Evolutionary conservation across 495 filamentous ascomycete species (phyloP).

Genomic region (Podospora didyma): DNA sequence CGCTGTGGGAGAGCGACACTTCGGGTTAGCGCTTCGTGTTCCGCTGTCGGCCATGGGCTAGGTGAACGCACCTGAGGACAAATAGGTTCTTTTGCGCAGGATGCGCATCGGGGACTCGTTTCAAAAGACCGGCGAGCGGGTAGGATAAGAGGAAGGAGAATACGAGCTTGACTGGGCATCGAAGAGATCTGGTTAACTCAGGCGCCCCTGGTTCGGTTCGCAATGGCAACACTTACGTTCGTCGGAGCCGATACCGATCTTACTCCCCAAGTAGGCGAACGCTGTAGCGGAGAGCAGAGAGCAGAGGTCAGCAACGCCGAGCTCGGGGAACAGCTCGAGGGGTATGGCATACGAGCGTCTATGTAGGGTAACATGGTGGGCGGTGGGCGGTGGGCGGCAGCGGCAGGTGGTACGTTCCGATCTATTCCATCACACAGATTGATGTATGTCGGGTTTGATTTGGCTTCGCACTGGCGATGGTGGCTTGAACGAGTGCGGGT

Average conservation of each 20-base stretch:
- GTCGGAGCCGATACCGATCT: slow-evolving; percentile 76
- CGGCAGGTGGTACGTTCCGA: no score
- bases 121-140: slow-evolving; percentile 82
- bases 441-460: no score
- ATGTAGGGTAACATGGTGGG: slow-evolving; percentile 78
- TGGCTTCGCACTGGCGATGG: no score
- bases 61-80: slow-evolving; percentile 60
- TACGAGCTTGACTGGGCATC: slow-evolving; percentile 78
- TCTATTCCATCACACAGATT: no score
- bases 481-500: no score
- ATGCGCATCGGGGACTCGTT: slow-evolving; percentile 80
- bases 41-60: background rate
- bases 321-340: background rate
- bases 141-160: slow-evolving; percentile 90
- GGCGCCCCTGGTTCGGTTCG: background rate
- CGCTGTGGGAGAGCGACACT: background rate
- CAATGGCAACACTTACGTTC: slow-evolving; percentile 56
- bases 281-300: slow-evolving; percentile 49
- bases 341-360: slow-evolving; percentile 59
- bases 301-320: background rate
- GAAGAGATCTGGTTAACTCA: slow-evolving; percentile 1
- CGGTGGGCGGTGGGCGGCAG: no score
- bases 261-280: slow-evolving; percentile 60
- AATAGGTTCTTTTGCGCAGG: slow-evolving; percentile 90
- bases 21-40: slow-evolving; percentile 13